Evolutionary conservation across 345 rosid species (phyloP).

Genomic region (Gossypium turneri): DNA sequence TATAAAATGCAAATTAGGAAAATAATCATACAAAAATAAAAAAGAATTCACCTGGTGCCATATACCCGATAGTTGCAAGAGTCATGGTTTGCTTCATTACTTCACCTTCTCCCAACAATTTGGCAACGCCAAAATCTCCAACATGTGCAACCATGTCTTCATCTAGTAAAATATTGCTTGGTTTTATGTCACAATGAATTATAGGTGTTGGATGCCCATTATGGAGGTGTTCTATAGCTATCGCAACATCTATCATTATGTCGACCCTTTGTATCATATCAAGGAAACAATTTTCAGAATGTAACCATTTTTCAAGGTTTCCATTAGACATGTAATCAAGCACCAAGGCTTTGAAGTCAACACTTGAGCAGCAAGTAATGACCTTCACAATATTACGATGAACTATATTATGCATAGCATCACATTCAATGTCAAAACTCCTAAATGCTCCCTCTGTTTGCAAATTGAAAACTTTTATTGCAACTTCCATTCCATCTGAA

Average conservation of each 20-base stretch:
- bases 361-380: slow-evolving; percentile 18
- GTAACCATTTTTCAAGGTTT: slow-evolving; percentile 20
- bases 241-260: slow-evolving; percentile 18
- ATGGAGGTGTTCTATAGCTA: slow-evolving; percentile 17
- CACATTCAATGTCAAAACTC: slow-evolving; percentile 13
- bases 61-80: slow-evolving; percentile 12
- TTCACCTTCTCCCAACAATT: slow-evolving; percentile 1
- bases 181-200: slow-evolving; percentile 17
- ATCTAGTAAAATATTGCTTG: slow-evolving; percentile 14
- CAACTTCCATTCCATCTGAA: too few species aligned
- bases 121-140: slow-evolving; percentile 13
- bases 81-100: slow-evolving; percentile 1
- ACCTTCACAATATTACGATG: slow-evolving; percentile 28
- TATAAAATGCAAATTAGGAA: not conserved
- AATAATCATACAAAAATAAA: not conserved
- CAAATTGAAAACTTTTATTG: too few species aligned
- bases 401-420: not conserved
- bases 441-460: too few species aligned
- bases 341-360: slow-evolving; percentile 11
- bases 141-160: slow-evolving; percentile 10
- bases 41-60: slow-evolving; percentile 18
- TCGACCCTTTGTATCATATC: not conserved
- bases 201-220: not conserved
- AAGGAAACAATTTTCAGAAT: not conserved
- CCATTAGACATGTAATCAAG: slow-evolving; percentile 21